Conservation (phyloP, 2,329 filamentous ascomycete genomes). For the Fusarium fujikuroi region DNA sequence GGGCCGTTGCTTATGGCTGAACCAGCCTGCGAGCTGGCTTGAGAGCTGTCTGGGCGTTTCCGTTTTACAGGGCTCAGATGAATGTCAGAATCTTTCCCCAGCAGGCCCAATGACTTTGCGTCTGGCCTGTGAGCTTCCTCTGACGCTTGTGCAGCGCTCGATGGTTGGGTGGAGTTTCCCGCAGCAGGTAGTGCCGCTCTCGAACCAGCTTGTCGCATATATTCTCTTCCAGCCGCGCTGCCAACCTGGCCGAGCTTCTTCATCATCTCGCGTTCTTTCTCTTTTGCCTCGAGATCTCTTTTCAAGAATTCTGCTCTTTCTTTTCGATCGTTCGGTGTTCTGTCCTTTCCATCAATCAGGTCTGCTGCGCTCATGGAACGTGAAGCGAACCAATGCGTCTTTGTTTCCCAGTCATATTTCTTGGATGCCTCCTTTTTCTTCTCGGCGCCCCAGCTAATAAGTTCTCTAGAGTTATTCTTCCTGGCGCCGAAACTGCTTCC, state of each 20-base stretch:
- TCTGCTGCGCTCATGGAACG: conserved; percentile 65
- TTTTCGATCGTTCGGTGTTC: conserved; percentile 65
- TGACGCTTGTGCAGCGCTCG: conserved; percentile 29
- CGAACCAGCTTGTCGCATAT: conserved; percentile 64
- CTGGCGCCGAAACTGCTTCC: conserved; percentile 63
- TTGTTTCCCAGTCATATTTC: conserved; percentile 67
- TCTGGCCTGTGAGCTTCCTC: conserved; percentile 53
- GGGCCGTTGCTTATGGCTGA: conserved; percentile 43
- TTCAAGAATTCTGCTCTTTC: conserved; percentile 74
- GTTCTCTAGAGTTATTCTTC: conserved; percentile 47
- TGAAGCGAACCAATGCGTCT: conserved; percentile 66
- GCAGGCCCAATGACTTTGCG: conserved; percentile 52
- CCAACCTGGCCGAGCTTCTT: conserved; percentile 73
- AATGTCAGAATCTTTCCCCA: conserved; percentile 56
- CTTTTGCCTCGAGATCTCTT: conserved; percentile 71
- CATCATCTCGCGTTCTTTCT: conserved; percentile 79
- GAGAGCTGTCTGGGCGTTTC: conserved; percentile 62
- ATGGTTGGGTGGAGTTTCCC: conserved; percentile 28
- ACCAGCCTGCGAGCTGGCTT: conserved; percentile 53
- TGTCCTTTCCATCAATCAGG: conserved; percentile 73
- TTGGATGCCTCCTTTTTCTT: conserved; percentile 30
- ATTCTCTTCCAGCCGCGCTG: conserved; percentile 74
- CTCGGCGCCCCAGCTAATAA: conserved; percentile 15
- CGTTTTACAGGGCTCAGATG: conserved; percentile 70
- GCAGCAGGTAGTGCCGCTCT: conserved; percentile 18